phyloP scores from a whole-genome alignment of 179 eudicot species.

The Pouteria campechiana region DNA sequence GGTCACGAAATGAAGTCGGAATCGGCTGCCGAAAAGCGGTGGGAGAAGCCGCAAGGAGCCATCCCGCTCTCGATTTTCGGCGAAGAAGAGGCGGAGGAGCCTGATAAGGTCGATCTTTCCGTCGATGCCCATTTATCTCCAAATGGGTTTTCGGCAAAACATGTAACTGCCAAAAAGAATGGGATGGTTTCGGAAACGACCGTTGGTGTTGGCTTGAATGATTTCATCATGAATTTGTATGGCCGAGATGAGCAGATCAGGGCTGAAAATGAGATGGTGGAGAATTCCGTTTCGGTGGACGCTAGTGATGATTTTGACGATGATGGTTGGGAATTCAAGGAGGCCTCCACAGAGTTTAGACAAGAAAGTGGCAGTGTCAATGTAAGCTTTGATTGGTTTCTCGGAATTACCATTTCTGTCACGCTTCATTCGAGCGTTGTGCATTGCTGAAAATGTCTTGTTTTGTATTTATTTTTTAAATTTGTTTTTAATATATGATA shows the following conservation, averaged over 20 bases:
- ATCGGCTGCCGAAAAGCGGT: not conserved
- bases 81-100: slow-evolving; percentile 31
- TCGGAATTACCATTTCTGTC: not conserved
- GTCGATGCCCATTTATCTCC: not conserved
- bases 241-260: slow-evolving; percentile 16
- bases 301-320: slow-evolving; percentile 18
- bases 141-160: slow-evolving; percentile 2
- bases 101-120: slow-evolving; percentile 1
- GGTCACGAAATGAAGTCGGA: not conserved
- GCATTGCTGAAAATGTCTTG: too few relatives aligned
- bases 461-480: too few relatives aligned
- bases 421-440: slow-evolving; percentile 12
- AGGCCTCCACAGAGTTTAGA: slow-evolving; percentile 24
- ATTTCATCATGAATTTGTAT: slow-evolving; percentile 9
- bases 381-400: slow-evolving; percentile 15
- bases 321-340: slow-evolving; percentile 65
- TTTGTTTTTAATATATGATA: too few relatives aligned
- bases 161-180: not conserved
- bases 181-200: slow-evolving; percentile 2
- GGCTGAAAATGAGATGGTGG: slow-evolving; percentile 14
- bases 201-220: slow-evolving; percentile 10
- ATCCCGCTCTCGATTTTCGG: slow-evolving; percentile 73
- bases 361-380: slow-evolving; percentile 11
- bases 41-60: slow-evolving; percentile 46
- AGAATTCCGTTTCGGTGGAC: slow-evolving; percentile 7